Evolutionary conservation across 352 stramenopile species (phyloP).

Genomic region (Thalassiosira sp.): DNA sequence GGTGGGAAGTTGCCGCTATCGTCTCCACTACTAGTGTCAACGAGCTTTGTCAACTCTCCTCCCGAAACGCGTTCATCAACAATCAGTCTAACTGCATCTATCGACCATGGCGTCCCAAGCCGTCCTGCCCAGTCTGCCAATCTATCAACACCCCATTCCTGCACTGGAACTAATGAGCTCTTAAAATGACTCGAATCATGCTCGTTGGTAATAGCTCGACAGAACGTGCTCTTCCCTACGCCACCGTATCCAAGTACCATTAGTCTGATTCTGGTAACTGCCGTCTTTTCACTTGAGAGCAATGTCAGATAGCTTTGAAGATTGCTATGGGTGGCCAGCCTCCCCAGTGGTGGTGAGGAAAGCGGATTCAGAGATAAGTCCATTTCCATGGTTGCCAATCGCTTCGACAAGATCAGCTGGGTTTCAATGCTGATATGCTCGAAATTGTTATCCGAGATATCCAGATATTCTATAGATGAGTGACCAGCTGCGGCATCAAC

Average conservation of each 20-base stretch:
- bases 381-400: conserved; percentile 20
- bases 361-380: conserved; percentile 36
- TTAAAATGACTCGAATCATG: conserved; percentile 7
- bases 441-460: conserved; percentile 39
- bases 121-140: conserved; percentile 24
- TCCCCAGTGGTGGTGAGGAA: conserved; percentile 42
- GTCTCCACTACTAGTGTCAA: conserved; percentile 1
- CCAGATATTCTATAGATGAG: conserved; percentile 13
- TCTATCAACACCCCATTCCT: conserved; percentile 19
- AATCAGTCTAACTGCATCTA: conserved; percentile 21
- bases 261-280: conserved; percentile 31
- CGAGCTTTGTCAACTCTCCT: conserved; percentile 19
- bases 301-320: conserved; percentile 29
- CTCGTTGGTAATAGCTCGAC: conserved; percentile 19
- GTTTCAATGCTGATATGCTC: conserved; percentile 33
- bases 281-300: conserved; percentile 26
- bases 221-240: conserved; percentile 35
- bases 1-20: neutral
- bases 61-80: conserved; percentile 14
- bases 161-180: conserved; percentile 17
- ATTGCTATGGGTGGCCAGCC: conserved; percentile 19
- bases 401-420: conserved; percentile 21
- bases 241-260: conserved; percentile 32
- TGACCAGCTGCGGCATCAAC: conserved; percentile 18
- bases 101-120: conserved; percentile 25